Evolutionary conservation across 2,329 filamentous ascomycete genomes (phyloP).

Genomic region (Phyllosticta capitalensis): DNA sequence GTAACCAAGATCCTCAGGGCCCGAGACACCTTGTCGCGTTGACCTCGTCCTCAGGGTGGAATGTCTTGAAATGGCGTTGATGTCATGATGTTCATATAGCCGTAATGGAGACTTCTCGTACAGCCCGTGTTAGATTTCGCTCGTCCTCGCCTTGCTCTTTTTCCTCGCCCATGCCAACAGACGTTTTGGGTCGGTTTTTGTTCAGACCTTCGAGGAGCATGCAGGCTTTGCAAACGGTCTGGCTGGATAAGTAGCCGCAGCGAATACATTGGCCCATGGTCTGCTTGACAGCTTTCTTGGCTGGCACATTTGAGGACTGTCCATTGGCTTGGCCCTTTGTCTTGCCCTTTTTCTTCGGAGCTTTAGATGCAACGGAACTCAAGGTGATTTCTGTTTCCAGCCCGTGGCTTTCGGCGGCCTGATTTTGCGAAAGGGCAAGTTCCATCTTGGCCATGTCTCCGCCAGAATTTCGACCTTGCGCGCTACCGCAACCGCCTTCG

Average conservation of each 20-base stretch:
- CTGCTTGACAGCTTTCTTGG: constrained; percentile 45
- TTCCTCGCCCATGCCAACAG: constrained; percentile 20
- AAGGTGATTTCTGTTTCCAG: constrained; percentile 15
- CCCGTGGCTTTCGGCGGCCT: constrained; percentile 42
- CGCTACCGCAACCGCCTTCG: constrained; percentile 65
- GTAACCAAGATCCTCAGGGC: not conserved
- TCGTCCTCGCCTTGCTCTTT: not conserved
- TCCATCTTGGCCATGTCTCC: constrained; percentile 80
- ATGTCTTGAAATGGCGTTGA: not conserved
- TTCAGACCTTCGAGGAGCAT: constrained; percentile 83
- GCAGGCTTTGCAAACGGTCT: constrained; percentile 89
- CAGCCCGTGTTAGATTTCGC: not conserved
- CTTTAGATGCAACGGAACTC: not conserved
- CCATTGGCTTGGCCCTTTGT: constrained; percentile 14
- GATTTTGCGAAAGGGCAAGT: constrained; percentile 54
- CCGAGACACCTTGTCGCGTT: not conserved
- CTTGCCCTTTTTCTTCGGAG: constrained; percentile 16
- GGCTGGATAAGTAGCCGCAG: constrained; percentile 94
- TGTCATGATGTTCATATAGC: not conserved
- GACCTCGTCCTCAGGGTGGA: not conserved
- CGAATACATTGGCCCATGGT: constrained; percentile 73
- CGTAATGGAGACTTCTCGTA: constrained; percentile 1
- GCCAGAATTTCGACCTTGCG: constrained; percentile 55
- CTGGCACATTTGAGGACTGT: constrained; percentile 9
- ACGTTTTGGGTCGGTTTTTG: constrained; percentile 48